Percentiles rank a stretch among this genome's conserved stretches.
These are phyloP conservation scores for Rosa rugosa DNA, from an alignment of 306 rosid genomes.

Conservation along the genomic window DNA sequence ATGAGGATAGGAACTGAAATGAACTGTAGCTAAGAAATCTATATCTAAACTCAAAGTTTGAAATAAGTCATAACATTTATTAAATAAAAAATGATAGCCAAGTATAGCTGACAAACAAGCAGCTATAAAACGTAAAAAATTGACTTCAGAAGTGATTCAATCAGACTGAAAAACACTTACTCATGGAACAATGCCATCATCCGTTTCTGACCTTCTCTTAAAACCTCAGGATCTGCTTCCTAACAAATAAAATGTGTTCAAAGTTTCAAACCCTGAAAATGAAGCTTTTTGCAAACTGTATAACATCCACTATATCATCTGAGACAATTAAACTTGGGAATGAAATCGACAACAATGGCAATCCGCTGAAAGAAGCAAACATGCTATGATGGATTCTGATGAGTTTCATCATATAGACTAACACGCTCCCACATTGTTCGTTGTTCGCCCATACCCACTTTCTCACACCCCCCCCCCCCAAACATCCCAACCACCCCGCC, in stretches of 20 bases:
- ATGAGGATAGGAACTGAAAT: background rate
- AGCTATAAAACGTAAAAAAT: background rate
- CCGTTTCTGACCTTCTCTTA: constrained; percentile 17
- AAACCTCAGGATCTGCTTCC: constrained; percentile 14
- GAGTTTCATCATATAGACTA: constrained; percentile 3
- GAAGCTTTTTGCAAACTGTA: constrained; percentile 1
- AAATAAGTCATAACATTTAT: background rate
- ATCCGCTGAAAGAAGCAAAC: background rate
- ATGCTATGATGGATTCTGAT: background rate
- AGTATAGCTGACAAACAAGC: background rate
- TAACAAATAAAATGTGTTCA: constrained; percentile 14
- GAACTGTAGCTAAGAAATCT: background rate
- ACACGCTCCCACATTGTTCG: background rate
- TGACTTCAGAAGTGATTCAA: background rate
- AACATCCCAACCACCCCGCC: background rate
- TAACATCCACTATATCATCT: background rate
- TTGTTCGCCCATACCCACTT: background rate
- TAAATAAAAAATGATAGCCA: background rate
- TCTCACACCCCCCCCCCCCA: too few species aligned
- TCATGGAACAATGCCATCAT: constrained; percentile 20
- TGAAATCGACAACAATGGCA: background rate
- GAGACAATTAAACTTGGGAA: background rate
- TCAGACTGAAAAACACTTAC: constrained; percentile 1
- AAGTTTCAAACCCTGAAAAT: background rate
- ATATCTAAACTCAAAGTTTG: background rate